Percentiles rank a stretch among this genome's conserved stretches.
phyloP scores from a whole-genome alignment of 345 rosid species.

The Sonneratia caseolaris region DNA sequence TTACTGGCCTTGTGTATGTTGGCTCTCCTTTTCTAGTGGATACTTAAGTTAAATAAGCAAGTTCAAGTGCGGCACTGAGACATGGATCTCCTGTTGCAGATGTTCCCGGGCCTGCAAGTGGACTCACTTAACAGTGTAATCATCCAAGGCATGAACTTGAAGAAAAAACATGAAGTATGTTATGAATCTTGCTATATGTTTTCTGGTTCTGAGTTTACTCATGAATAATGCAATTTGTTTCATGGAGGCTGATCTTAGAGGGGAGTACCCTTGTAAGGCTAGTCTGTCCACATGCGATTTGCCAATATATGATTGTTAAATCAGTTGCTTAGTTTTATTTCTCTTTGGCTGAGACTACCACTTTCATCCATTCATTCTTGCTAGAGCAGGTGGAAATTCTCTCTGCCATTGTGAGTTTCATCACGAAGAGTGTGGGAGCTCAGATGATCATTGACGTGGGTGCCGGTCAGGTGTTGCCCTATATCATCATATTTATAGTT shows the following conservation, averaged over 20 bases:
- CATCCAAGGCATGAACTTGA: slow-evolving; percentile 79
- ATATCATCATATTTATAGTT: slow-evolving; percentile 1
- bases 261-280: neutral
- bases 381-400: slow-evolving; percentile 71
- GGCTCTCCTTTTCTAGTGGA: neutral
- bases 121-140: slow-evolving; percentile 54
- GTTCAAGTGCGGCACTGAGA: neutral
- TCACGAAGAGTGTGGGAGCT: slow-evolving; percentile 42
- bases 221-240: neutral
- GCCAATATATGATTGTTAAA: neutral
- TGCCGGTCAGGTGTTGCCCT: slow-evolving; percentile 68
- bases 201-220: neutral
- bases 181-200: neutral
- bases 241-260: neutral
- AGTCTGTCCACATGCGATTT: neutral
- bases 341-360: neutral
- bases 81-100: slow-evolving; percentile 26
- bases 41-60: neutral
- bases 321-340: neutral
- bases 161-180: slow-evolving; percentile 85
- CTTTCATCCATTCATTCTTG: slow-evolving; percentile 4
- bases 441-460: slow-evolving; percentile 75
- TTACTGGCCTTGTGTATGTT: neutral
- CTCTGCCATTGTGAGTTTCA: slow-evolving; percentile 59
- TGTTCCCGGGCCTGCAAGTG: slow-evolving; percentile 35